Evolutionary conservation across 2,329 filamentous ascomycete species (phyloP).

Genomic region (Fusarium musae): DNA sequence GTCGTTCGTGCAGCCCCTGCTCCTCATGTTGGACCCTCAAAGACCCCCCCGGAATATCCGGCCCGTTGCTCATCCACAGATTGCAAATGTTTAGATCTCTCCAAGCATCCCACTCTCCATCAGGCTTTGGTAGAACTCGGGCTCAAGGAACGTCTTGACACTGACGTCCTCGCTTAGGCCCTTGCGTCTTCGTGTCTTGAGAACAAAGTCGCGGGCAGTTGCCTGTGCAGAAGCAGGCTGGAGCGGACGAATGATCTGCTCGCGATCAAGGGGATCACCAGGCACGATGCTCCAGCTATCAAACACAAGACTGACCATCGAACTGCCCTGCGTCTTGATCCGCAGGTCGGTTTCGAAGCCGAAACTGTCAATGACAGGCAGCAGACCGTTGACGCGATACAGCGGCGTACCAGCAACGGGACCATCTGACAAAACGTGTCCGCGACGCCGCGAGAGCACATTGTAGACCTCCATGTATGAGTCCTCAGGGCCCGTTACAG

Average conservation of each 20-base stretch:
- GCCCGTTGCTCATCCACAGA: neutral
- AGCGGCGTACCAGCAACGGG: constrained; percentile 94
- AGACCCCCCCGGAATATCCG: constrained; percentile 3
- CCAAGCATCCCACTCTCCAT: constrained; percentile 91
- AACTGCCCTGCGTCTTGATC: constrained; percentile 94
- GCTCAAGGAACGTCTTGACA: constrained; percentile 95
- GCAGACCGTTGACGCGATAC: constrained; percentile 88
- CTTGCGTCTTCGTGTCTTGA: constrained; percentile 94
- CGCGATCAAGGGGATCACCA: constrained; percentile 91
- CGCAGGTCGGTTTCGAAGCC: constrained; percentile 97
- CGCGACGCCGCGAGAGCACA: constrained; percentile 85
- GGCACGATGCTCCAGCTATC: constrained; percentile 97
- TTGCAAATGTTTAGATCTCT: constrained; percentile 47
- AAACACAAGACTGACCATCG: constrained; percentile 90
- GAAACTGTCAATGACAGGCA: constrained; percentile 97
- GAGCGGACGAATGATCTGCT: constrained; percentile 82
- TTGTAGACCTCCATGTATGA: constrained; percentile 92
- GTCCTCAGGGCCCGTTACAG: constrained; percentile 91
- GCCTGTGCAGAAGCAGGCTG: constrained; percentile 90
- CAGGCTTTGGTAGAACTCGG: constrained; percentile 88
- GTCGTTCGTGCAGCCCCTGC: constrained; percentile 22
- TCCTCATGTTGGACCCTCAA: constrained; percentile 1
- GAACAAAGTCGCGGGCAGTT: constrained; percentile 92
- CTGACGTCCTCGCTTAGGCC: constrained; percentile 95
- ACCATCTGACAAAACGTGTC: constrained; percentile 93